phyloP scores from a whole-genome alignment of 495 filamentous ascomycete species.

The Aspergillus asperescens region DNA sequence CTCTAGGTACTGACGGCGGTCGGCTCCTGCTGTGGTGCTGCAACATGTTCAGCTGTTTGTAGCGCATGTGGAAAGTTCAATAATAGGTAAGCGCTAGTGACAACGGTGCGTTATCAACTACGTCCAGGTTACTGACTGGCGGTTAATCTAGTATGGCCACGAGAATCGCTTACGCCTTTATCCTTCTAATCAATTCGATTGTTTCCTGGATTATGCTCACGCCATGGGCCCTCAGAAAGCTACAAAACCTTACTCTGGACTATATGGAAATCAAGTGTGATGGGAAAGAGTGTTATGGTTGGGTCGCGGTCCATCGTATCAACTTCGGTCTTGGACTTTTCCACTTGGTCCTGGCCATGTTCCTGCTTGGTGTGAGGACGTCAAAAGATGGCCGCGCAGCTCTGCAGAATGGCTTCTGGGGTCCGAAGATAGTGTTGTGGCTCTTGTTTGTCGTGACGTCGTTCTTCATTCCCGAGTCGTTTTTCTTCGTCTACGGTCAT shows the following conservation, averaged over 20 bases:
- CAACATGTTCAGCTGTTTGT: constrained; percentile 90
- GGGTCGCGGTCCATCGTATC: constrained; percentile 93
- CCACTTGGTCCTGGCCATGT: constrained; percentile 75
- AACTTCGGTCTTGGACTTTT: constrained; percentile 96
- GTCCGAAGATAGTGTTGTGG: constrained; percentile 82
- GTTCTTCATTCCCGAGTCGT: constrained; percentile 90
- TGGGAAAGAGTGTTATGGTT: constrained; percentile 88
- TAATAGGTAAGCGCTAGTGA: constrained; percentile 63
- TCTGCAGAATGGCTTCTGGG: constrained; percentile 95
- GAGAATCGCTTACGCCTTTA: constrained; percentile 93
- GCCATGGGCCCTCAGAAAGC: constrained; percentile 93
- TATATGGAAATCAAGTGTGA: constrained; percentile 91
- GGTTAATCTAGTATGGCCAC: constrained; percentile 69
- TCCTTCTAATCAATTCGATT: constrained; percentile 94
- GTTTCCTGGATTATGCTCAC: constrained; percentile 99
- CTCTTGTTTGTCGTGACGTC: constrained; percentile 77
- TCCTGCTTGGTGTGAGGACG: constrained; percentile 79
- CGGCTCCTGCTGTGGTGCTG: constrained; percentile 89
- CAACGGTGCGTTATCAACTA: constrained; percentile 12
- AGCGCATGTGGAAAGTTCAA: constrained; percentile 93
- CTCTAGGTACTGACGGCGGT: constrained; percentile 47
- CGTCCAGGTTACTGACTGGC: constrained; percentile 4
- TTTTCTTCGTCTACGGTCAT: constrained; percentile 95
- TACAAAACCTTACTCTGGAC: constrained; percentile 84
- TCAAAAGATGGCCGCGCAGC: constrained; percentile 82